Base-by-base conservation (phyloP, 2,329 filamentous ascomycete genomes). In the Davidsoniella neocaledoniae region DNA sequence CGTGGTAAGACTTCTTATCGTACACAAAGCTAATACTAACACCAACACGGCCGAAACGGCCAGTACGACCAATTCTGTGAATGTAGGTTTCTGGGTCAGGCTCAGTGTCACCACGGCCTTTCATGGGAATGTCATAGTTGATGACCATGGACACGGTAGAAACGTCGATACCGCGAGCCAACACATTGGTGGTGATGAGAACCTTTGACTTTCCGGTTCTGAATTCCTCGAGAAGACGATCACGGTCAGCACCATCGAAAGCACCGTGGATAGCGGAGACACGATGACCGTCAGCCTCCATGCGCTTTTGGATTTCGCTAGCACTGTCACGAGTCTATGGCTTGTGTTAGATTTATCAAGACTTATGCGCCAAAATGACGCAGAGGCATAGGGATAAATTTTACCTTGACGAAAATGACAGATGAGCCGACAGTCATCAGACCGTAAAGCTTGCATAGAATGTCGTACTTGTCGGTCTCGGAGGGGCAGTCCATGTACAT, bases 391-490 rank as follows among this genome's bases (percentile, higher is more conserved):
- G 23, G 12, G n/a, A 25, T 17, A 16, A 44, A 37, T 46, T 70
- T 54, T 68, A 88, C 86, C 73, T 82, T 86, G 64, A 96, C 90
- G 61, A 98, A 98, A 58, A 98, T 96, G 61, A 98, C 94, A 0
- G 91, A 96, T 6, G 90, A 94, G 4, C 88, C 88, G 58, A 96
- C 87, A 14, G 88, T 95, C 77, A 98, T 90, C 42, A 96, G 71
- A 52, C 90, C 88, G 62, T 98, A 98, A 53, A 98, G 83, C 62
- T 90, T 86, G 63, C 93, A 83, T 6, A 98, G 77, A 51, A 85
- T 80, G 36, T 83, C 77, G 62, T 94, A 98, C 63, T 96, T 96
- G 59, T 85, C 79, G 36, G 79, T 69, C 56, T 93, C 84, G 33
- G 74, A 73, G 19, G 83, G 77, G 60, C 90, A 96, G 64, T 98